Percentiles rank a stretch among this genome's conserved stretches.
phyloP scores from a whole-genome alignment of 2,329 filamentous ascomycete species.

The Nothophaeocryptopus gaeumannii region DNA sequence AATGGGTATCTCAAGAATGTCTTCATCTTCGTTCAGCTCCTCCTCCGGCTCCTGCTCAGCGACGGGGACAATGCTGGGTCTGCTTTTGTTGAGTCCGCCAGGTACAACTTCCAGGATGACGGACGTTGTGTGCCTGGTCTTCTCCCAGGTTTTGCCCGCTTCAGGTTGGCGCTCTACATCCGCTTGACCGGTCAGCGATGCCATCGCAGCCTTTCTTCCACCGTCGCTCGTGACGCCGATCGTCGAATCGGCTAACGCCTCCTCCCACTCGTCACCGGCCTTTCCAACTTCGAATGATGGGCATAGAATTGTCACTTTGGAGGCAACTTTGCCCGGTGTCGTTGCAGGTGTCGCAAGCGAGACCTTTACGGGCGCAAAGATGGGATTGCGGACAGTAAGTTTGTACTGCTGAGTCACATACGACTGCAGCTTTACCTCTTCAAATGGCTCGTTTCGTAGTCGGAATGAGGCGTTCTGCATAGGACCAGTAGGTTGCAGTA shows the following conservation, averaged over 20 bases:
- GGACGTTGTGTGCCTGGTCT: constrained; percentile 89
- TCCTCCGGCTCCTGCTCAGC: constrained; percentile 39
- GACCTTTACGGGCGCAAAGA: constrained; percentile 86
- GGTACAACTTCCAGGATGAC: constrained; percentile 89
- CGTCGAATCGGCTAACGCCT: constrained; percentile 62
- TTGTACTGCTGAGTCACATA: constrained; percentile 68
- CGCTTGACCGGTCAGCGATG: constrained; percentile 36
- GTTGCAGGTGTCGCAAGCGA: constrained; percentile 79
- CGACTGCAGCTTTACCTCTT: constrained; percentile 33
- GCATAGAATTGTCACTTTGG: constrained; percentile 85
- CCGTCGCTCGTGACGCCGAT: constrained; percentile 23
- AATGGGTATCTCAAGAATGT: constrained; percentile 83
- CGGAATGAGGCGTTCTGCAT: constrained; percentile 23
- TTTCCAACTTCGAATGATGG: constrained; percentile 92
- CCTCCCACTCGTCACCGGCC: constrained; percentile 85
- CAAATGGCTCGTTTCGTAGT: constrained; percentile 21
- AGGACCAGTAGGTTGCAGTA: constrained; percentile 41
- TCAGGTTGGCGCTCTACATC: constrained; percentile 64
- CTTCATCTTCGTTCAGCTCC: constrained; percentile 53
- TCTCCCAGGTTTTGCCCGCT: constrained; percentile 94
- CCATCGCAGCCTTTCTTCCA: constrained; percentile 32
- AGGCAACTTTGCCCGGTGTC: constrained; percentile 73
- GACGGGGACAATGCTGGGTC: constrained; percentile 33
- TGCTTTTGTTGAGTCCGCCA: constrained; percentile 35
- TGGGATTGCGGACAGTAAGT: constrained; percentile 86